Conservation (phyloP, 805 yeast species). For the Pichia rugopelliculosa region DNA sequence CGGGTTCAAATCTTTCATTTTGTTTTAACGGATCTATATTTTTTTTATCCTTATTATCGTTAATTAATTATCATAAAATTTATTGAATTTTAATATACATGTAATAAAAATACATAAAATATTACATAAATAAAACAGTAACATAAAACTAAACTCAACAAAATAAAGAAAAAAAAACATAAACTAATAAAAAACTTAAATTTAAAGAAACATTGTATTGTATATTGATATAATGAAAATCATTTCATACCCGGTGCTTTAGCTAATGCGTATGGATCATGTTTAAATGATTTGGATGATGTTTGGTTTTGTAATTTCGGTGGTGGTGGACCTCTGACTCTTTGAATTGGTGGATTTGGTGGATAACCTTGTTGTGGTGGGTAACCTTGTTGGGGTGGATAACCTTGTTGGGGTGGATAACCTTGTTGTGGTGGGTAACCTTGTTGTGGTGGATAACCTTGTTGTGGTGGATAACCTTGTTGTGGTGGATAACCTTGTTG, state of each 20-base stretch:
- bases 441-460: constrained; percentile 10
- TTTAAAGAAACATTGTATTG: neutral
- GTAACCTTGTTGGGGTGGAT: constrained; percentile 8
- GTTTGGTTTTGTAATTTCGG: constrained; percentile 15
- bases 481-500: constrained; percentile 8
- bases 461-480: constrained; percentile 3
- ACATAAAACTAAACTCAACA: neutral
- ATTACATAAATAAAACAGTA: neutral
- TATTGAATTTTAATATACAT: no score
- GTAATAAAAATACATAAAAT: neutral
- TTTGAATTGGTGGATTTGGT: constrained; percentile 12
- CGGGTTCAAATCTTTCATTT: no score
- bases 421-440: neutral
- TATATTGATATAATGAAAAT: neutral
- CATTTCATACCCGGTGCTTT: constrained; percentile 5
- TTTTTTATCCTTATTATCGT: no score
- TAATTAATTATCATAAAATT: no score
- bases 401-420: constrained; percentile 1
- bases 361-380: constrained; percentile 13
- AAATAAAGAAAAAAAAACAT: no score
- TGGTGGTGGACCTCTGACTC: constrained; percentile 8
- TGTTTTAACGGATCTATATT: no score
- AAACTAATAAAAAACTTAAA: neutral
- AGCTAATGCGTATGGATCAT: constrained; percentile 23
- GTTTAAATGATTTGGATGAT: constrained; percentile 13